Conservation (phyloP, 306 rosid genomes). For the Lathyrus oleraceus region DNA sequence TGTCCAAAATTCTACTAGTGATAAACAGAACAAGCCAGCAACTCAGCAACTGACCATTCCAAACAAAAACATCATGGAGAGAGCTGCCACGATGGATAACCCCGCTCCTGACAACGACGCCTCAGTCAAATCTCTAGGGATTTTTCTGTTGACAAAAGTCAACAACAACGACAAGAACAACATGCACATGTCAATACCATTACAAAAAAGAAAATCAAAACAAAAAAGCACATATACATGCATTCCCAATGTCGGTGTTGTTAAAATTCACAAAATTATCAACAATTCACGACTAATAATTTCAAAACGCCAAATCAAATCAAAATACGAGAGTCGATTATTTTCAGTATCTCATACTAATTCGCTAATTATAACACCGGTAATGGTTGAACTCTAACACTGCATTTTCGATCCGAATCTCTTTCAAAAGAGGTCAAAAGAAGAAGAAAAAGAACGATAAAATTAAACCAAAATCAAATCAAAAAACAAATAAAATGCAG, state of each 20-base stretch:
- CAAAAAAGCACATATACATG: background rate
- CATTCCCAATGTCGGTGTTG: slow-evolving; percentile 9
- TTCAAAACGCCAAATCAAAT: slow-evolving; percentile 18
- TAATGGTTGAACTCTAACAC: background rate
- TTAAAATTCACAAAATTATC: slow-evolving; percentile 9
- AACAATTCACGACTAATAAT: background rate
- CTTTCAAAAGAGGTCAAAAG: background rate
- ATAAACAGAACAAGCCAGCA: slow-evolving; percentile 14
- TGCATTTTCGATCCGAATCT: slow-evolving; percentile 23
- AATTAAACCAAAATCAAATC: background rate
- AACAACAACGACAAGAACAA: slow-evolving; percentile 31
- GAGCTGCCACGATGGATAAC: slow-evolving; percentile 83
- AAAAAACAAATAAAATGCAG: background rate
- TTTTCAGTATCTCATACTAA: background rate
- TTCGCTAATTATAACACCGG: background rate
- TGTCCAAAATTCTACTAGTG: slow-evolving; percentile 8
- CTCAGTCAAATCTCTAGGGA: slow-evolving; percentile 97
- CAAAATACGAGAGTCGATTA: background rate
- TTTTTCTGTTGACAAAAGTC: slow-evolving; percentile 65
- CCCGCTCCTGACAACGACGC: slow-evolving; percentile 96
- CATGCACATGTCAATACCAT: slow-evolving; percentile 4
- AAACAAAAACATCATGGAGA: slow-evolving; percentile 81
- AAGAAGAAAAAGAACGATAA: background rate
- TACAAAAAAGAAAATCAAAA: background rate
- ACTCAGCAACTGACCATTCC: slow-evolving; percentile 79